Evolutionary conservation across 768 basidiomycete species (phyloP).

Genomic region (Nevesoporus exiguus): DNA sequence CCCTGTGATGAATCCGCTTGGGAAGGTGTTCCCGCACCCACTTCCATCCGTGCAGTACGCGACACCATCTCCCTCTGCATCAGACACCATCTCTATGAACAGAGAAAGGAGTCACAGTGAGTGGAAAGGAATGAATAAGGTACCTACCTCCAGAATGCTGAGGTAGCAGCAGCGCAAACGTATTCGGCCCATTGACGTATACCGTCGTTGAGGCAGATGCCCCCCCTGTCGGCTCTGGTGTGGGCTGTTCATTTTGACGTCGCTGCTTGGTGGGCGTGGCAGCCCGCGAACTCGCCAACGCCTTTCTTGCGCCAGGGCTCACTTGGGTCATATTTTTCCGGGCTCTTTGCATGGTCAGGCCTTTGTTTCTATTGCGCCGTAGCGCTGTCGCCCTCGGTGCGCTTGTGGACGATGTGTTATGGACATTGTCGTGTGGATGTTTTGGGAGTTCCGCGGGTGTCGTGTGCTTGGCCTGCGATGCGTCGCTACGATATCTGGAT

Average conservation of each 20-base stretch:
- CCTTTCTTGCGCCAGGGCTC: not conserved
- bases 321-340: not conserved
- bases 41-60: conserved; percentile 36
- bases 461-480: not conserved
- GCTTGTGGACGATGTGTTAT: conserved; percentile 7
- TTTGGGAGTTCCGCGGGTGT: not conserved
- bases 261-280: conserved; percentile 16
- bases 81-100: conserved; percentile 36
- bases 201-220: conserved; percentile 35
- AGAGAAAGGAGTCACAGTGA: not conserved
- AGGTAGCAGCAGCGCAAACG: conserved; percentile 39
- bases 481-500: conserved; percentile 4
- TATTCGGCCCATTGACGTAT: conserved; percentile 25
- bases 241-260: conserved; percentile 32
- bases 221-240: conserved; percentile 39
- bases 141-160: conserved; percentile 30
- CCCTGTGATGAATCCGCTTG: conserved; percentile 37
- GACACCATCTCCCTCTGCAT: conserved; percentile 36
- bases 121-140: not conserved
- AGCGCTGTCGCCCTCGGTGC: not conserved
- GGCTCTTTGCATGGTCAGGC: not conserved
- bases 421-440: not conserved
- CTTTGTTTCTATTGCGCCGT: not conserved
- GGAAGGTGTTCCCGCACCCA: conserved; percentile 29
- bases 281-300: not conserved